These are phyloP conservation scores for Agaricales sp. DNA, from an alignment of 1,284 basidiomycete species.

Conservation along the genomic window DNA sequence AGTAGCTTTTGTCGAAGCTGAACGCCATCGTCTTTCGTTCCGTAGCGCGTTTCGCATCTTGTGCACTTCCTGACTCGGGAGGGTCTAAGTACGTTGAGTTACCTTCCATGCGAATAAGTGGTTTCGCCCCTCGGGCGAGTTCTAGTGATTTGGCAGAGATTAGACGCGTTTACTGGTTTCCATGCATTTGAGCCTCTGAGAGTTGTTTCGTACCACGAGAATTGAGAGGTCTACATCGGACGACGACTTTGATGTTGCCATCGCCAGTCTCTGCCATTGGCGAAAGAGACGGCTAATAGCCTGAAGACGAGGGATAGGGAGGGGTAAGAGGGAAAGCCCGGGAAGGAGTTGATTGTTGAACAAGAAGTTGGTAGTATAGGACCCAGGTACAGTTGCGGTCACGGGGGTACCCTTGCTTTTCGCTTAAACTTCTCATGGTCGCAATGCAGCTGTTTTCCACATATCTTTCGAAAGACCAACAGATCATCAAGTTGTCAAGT, in stretches of 20 bases:
- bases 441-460: too few species aligned
- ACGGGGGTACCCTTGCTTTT: too few species aligned
- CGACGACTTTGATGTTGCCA: constrained; percentile 94
- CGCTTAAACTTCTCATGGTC: too few species aligned
- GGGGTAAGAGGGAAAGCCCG: constrained; percentile 6
- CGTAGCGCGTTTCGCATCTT: constrained; percentile 68
- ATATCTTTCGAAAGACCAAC: too few species aligned
- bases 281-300: constrained; percentile 6
- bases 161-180: not conserved
- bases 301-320: not conserved
- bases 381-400: not conserved
- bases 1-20: constrained; percentile 93
- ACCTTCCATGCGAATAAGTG: constrained; percentile 87
- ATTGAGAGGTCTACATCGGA: constrained; percentile 93
- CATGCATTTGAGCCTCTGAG: constrained; percentile 6
- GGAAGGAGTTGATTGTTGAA: not conserved
- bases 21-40: constrained; percentile 86
- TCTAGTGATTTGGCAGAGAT: constrained; percentile 35
- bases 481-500: too few species aligned
- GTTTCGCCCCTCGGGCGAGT: constrained; percentile 83
- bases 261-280: constrained; percentile 39
- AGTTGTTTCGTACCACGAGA: constrained; percentile 56
- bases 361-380: not conserved
- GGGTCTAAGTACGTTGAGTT: constrained; percentile 87
- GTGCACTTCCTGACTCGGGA: constrained; percentile 64